A percentile compares a stretch with the other conserved stretches of the same genome.
These are phyloP conservation scores for Ustanciosporium gigantosporum DNA, from an alignment of 1,284 basidiomycete genomes.

Conservation along the genomic window DNA sequence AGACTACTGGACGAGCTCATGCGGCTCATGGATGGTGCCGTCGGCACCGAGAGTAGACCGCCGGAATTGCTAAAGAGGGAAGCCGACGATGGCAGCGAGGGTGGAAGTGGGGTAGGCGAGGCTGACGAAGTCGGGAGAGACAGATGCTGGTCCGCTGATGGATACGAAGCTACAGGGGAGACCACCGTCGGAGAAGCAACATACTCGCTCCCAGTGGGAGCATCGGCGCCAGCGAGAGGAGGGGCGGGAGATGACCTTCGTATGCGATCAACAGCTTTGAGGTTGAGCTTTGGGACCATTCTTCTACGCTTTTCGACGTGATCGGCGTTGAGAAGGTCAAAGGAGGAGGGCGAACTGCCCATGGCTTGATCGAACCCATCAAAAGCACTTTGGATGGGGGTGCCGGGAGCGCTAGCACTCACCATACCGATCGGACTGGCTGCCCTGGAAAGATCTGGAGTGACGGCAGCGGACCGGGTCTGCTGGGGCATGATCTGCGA, in stretches of 20 bases:
- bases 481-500: conserved; percentile 4
- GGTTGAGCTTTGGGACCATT: conserved; percentile 23
- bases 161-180: conserved; percentile 11
- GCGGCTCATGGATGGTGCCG: conserved; percentile 12
- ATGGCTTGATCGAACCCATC: conserved; percentile 5
- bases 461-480: conserved; percentile 21
- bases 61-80: too few species aligned
- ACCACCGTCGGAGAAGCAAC: conserved; percentile 24
- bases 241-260: conserved; percentile 2
- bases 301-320: conserved; percentile 9
- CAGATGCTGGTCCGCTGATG: conserved; percentile 1
- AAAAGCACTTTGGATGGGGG: conserved; percentile 27
- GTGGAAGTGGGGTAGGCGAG: too few species aligned
- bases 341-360: not conserved
- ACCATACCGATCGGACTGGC: conserved; percentile 27
- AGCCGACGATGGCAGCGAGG: not conserved
- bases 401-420: conserved; percentile 26
- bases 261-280: conserved; percentile 16
- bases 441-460: conserved; percentile 33
- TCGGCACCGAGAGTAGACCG: conserved; percentile 18
- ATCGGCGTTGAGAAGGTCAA: not conserved
- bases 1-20: conserved; percentile 27
- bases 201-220: conserved; percentile 7
- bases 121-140: not conserved
- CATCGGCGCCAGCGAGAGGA: not conserved